Base-by-base conservation (phyloP, 139 green algal genomes). In the Desmodesmus armatus region DNA sequence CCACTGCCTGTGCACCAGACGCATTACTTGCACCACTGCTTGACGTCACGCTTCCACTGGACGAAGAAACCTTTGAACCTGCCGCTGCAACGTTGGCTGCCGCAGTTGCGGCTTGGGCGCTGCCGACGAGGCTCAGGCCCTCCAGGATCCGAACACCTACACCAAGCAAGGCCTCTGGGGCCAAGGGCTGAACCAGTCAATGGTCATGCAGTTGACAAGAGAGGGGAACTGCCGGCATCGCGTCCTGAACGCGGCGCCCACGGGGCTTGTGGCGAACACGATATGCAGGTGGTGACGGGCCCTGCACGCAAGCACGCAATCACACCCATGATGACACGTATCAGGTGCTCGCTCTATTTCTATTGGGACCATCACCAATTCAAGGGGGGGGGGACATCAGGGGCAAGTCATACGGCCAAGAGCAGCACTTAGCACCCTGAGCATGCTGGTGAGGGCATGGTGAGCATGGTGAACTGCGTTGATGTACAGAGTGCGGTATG, bases 131-230 rank as follows among this genome's bases (percentile, higher is more conserved):
- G 66, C 80, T 44, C 3, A 77, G 33, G 55, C 62, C 74, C 37
- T 53, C 37, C 63, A 93, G 60, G 44, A 89, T 88, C 9, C 70
- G 65, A 0, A 70, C 75, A 72, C 66, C 86, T 1, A 95, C 90
- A 3, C 84, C 89, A 23, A 91, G 73, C 23, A 95, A 86, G 6
- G 92, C 92, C 13, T 92, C 88, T 21, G 73, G 17, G 91, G 91
- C 91, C 91, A 93, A 35, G 92, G 82, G 43, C 70, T 91, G 88
- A 94, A 97, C 94, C 94, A 97, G 87, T 96, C 92, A 37, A 98
- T 95, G 69, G 94, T 98, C 87, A 77, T 88, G 91, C 92, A 97
- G 81, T 93, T 94, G 83, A 95, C 91, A 17, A 97, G 89, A 4
- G 90, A 93, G 0, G 94, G 94, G 80, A 96, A 96, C 51, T 91